Conservation (phyloP, 345 rosid genomes). For the Litchi chinensis region DNA sequence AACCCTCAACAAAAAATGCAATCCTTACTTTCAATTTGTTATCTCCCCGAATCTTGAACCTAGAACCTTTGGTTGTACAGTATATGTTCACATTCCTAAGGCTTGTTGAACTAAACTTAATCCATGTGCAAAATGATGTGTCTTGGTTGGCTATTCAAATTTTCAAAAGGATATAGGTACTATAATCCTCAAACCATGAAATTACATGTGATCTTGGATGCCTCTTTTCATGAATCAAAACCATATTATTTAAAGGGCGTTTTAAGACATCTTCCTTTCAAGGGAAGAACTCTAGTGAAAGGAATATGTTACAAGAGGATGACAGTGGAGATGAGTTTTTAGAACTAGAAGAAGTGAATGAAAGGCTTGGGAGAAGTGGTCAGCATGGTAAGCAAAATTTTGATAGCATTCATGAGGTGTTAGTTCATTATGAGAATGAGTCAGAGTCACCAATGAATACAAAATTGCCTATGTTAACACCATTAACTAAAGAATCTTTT, state of each 20-base stretch:
- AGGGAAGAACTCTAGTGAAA: not conserved
- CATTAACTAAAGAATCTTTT: not conserved
- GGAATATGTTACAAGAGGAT: not conserved
- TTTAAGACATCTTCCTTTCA: not conserved
- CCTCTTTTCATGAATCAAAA: not conserved
- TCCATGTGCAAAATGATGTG: slow-evolving; percentile 11
- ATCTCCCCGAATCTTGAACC: not conserved
- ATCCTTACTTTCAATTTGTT: not conserved
- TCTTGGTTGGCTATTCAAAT: slow-evolving; percentile 11
- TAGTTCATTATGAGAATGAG: too few species aligned
- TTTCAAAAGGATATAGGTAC: slow-evolving; percentile 10
- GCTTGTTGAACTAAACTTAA: not conserved
- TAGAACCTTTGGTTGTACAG: not conserved
- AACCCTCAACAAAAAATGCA: not conserved
- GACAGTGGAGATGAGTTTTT: too few species aligned
- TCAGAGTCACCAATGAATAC: too few species aligned
- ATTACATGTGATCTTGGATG: not conserved
- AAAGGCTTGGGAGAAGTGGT: not conserved
- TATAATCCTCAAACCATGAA: not conserved
- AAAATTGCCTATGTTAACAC: not conserved
- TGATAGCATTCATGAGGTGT: too few species aligned
- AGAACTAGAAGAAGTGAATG: not conserved
- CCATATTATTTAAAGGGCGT: not conserved
- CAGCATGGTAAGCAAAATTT: too few species aligned
- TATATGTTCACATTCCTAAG: not conserved